phyloP scores from a whole-genome alignment of 2,329 filamentous ascomycete genomes.

The Neurospora sp. region DNA sequence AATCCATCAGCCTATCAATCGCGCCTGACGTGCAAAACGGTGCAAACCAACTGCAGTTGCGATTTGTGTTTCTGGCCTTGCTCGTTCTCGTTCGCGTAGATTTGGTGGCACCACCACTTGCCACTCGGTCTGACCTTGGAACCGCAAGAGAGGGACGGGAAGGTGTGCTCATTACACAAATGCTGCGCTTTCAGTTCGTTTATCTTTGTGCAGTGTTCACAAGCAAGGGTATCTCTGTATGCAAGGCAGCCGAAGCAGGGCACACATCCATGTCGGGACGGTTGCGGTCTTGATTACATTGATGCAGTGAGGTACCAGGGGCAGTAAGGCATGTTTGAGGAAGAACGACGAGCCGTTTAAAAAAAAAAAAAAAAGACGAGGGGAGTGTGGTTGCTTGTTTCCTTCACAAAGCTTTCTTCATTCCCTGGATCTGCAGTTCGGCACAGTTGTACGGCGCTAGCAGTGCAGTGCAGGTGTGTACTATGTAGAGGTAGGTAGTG shows the following conservation, averaged over 20 bases:
- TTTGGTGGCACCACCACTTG: background rate
- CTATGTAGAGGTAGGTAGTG: background rate
- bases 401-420: background rate
- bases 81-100: background rate
- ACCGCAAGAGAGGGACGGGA: background rate
- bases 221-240: background rate
- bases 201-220: background rate
- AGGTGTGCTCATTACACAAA: background rate
- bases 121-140: background rate
- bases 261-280: background rate
- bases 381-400: background rate
- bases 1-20: background rate
- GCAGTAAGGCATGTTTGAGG: background rate
- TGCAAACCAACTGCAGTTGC: background rate
- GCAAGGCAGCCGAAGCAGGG: background rate
- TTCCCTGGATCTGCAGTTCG: background rate
- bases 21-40: background rate
- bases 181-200: background rate
- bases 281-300: background rate
- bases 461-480: background rate
- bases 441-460: background rate
- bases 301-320: background rate
- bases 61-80: background rate
- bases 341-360: background rate
- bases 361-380: background rate